A percentile compares a stretch with the other conserved stretches of the same genome.
These are phyloP conservation scores for Emergomyces orientalis DNA, from an alignment of 2,329 filamentous ascomycete genomes.

Conservation along the genomic window DNA sequence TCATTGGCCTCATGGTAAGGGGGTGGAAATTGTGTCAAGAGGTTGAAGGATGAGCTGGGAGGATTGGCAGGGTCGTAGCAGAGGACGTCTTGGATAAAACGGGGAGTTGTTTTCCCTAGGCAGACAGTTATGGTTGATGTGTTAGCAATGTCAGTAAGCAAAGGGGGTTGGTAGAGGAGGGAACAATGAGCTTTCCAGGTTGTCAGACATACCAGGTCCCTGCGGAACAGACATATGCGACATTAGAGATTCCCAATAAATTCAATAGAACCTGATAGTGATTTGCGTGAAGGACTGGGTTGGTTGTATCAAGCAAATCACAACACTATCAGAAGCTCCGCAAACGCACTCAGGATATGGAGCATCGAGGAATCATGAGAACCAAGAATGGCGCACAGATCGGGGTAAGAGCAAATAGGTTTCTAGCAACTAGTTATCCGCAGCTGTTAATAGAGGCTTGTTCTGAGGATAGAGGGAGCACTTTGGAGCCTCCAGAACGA, in stretches of 20 bases:
- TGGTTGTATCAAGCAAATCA: neutral
- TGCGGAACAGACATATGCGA: slow-evolving; percentile 25
- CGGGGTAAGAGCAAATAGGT: neutral
- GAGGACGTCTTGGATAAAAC: slow-evolving; percentile 38
- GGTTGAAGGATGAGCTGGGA: slow-evolving; percentile 39
- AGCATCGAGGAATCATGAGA: slow-evolving; percentile 1
- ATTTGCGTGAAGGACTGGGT: neutral
- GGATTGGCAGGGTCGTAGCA: slow-evolving; percentile 39
- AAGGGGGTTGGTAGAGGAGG: neutral
- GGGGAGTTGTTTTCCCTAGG: slow-evolving; percentile 44
- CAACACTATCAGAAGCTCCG: neutral
- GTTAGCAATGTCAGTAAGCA: neutral
- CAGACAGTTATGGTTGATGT: neutral
- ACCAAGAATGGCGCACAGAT: neutral
- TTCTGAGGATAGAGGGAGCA: neutral
- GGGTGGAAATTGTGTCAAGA: slow-evolving; percentile 51
- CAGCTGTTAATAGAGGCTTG: neutral
- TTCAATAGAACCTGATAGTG: neutral
- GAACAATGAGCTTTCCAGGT: neutral
- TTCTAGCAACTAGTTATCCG: neutral
- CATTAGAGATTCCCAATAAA: slow-evolving; percentile 3
- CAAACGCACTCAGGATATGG: neutral
- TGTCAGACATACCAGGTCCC: slow-evolving; percentile 26
- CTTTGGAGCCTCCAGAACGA: neutral
- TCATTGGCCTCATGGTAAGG: slow-evolving; percentile 31